These are phyloP conservation scores for Nakazawaea sp. DNA, from an alignment of 805 yeast genomes.

Conservation along the genomic window DNA sequence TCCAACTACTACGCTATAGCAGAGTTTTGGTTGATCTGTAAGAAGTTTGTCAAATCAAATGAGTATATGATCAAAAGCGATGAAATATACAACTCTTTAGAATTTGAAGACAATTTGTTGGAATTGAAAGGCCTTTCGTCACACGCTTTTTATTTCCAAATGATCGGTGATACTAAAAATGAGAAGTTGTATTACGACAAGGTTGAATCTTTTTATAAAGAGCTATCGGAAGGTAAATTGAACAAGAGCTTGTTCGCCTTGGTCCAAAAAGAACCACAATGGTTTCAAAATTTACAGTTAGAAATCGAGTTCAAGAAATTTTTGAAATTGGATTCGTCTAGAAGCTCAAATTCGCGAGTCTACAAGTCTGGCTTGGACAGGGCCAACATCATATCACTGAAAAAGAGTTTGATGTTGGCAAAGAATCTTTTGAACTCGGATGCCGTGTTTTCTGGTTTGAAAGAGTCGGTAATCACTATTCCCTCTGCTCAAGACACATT, in stretches of 20 bases:
- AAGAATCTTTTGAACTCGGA: slow-evolving; percentile 29
- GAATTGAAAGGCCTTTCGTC: slow-evolving; percentile 13
- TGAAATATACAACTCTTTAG: slow-evolving; percentile 10
- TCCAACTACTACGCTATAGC: slow-evolving; percentile 16
- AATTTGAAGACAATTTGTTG: slow-evolving; percentile 12
- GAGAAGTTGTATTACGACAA: slow-evolving; percentile 6
- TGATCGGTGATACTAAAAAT: slow-evolving; percentile 10
- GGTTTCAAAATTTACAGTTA: slow-evolving; percentile 7
- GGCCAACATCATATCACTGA: slow-evolving; percentile 21
- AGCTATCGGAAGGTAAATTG: slow-evolving; percentile 2
- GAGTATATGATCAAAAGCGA: slow-evolving; percentile 11
- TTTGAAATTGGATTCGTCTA: slow-evolving; percentile 11
- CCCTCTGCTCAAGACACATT: slow-evolving; percentile 24
- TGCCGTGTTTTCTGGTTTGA: slow-evolving; percentile 41
- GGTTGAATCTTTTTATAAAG: slow-evolving; percentile 2
- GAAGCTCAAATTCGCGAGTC: slow-evolving; percentile 17
- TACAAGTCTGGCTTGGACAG: slow-evolving; percentile 15
- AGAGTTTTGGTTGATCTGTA: slow-evolving; percentile 16
- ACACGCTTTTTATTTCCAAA: slow-evolving; percentile 16
- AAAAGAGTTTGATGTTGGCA: slow-evolving; percentile 23
- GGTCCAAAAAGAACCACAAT: slow-evolving; percentile 8
- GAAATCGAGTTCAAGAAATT: slow-evolving; percentile 14
- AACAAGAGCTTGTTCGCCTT: slow-evolving; percentile 14
- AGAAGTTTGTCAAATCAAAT: slow-evolving; percentile 12
- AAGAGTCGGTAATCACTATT: slow-evolving; percentile 42